Conservation (phyloP, 2,329 filamentous ascomycete genomes). For the Aureobasidium sp. region DNA sequence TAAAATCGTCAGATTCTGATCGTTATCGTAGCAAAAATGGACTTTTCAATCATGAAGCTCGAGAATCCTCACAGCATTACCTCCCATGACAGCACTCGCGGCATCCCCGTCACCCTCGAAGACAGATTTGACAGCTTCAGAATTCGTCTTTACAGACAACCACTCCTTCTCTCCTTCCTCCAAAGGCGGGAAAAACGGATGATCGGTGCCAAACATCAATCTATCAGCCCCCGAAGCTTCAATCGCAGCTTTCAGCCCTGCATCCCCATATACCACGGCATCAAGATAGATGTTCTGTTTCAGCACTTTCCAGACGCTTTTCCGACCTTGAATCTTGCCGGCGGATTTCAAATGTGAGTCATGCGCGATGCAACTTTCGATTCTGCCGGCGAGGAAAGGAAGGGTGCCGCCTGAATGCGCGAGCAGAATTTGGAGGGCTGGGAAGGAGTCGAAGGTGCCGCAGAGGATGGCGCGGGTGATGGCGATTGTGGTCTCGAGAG, state of each 20-base stretch:
- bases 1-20: too few relatives aligned
- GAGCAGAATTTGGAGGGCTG: conserved; percentile 63
- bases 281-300: conserved; percentile 79
- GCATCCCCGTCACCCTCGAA: conserved; percentile 42
- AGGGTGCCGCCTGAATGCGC: conserved; percentile 85
- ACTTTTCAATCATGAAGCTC: too few relatives aligned
- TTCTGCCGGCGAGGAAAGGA: conserved; percentile 79
- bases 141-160: conserved; percentile 60
- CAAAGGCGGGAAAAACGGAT: conserved; percentile 78
- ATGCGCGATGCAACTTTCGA: conserved; percentile 81
- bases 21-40: too few relatives aligned
- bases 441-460: conserved; percentile 73
- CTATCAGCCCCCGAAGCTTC: conserved; percentile 61
- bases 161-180: conserved; percentile 57
- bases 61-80: conserved; percentile 53
- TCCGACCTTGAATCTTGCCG: conserved; percentile 51
- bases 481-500: conserved; percentile 87
- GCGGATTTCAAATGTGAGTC: conserved; percentile 66
- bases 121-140: conserved; percentile 48
- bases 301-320: conserved; percentile 57
- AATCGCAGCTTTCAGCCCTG: conserved; percentile 64
- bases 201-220: conserved; percentile 74
- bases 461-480: conserved; percentile 81
- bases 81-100: conserved; percentile 51
- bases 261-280: conserved; percentile 74